These are phyloP conservation scores for Ammopiptanthus mongolicus DNA, from an alignment of 306 rosid species.

Conservation along the genomic window DNA sequence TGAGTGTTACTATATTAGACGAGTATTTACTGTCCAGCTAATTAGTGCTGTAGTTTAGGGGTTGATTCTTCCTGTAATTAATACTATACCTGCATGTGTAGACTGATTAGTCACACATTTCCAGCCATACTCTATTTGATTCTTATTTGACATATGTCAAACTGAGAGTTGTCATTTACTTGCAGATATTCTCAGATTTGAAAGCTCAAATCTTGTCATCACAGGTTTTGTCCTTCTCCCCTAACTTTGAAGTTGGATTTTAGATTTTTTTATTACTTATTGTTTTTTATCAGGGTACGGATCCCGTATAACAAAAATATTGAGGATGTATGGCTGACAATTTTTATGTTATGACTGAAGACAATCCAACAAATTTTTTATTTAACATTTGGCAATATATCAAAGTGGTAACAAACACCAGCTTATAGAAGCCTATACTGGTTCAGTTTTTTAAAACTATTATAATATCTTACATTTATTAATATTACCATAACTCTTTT, in stretches of 20 bases:
- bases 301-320: background rate
- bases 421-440: background rate
- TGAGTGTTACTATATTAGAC: background rate
- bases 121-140: background rate
- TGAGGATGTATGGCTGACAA: background rate
- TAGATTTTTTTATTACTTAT: background rate
- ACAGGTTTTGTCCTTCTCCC: conserved; percentile 34
- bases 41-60: background rate
- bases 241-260: background rate
- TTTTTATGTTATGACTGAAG: background rate
- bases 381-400: background rate
- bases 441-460: background rate
- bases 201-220: conserved; percentile 46
- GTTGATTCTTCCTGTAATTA: background rate
- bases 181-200: conserved; percentile 48
- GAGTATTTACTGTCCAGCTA: background rate
- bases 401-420: background rate
- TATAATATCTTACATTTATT: too few species aligned
- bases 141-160: background rate
- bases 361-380: background rate
- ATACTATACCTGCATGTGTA: too few species aligned
- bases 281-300: background rate
- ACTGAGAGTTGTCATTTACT: conserved; percentile 16
- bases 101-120: too few species aligned
- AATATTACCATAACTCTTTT: background rate